Evolutionary conservation across 768 basidiomycete species (phyloP).

Genomic region (Trametes elegans): DNA sequence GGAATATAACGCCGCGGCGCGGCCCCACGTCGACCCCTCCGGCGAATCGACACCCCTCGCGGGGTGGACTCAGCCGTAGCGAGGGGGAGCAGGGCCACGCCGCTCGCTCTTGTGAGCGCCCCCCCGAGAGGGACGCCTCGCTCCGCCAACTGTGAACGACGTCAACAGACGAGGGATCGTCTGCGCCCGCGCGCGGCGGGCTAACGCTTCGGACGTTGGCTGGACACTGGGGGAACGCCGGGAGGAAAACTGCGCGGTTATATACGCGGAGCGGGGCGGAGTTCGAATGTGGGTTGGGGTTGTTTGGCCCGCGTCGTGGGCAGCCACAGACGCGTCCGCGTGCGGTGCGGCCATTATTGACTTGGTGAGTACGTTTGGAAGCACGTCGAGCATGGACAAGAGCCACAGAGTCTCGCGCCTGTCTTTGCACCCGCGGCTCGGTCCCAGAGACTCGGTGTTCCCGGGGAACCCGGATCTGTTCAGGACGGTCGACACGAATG

Average conservation of each 20-base stretch:
- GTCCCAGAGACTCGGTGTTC: slow-evolving; percentile 65
- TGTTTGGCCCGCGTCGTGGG: slow-evolving; percentile 14
- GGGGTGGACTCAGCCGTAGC: slow-evolving; percentile 45
- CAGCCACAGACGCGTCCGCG: slow-evolving; percentile 31
- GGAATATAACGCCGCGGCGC: slow-evolving; percentile 74
- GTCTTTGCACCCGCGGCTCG: slow-evolving; percentile 43
- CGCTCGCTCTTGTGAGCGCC: slow-evolving; percentile 52
- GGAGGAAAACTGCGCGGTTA: slow-evolving; percentile 25
- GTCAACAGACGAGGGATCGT: slow-evolving; percentile 53
- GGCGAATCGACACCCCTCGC: slow-evolving; percentile 53
- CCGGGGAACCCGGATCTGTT: slow-evolving; percentile 64
- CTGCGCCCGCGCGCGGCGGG: slow-evolving; percentile 37
- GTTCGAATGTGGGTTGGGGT: slow-evolving; percentile 16
- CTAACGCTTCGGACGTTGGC: slow-evolving; percentile 68
- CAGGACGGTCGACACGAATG: slow-evolving; percentile 54
- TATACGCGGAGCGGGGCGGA: slow-evolving; percentile 26
- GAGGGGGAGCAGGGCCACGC: slow-evolving; percentile 37
- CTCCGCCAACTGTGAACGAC: slow-evolving; percentile 79
- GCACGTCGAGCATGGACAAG: slow-evolving; percentile 17
- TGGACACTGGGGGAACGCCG: slow-evolving; percentile 54
- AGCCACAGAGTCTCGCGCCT: slow-evolving; percentile 41
- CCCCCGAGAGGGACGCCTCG: slow-evolving; percentile 58
- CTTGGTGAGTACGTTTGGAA: neutral
- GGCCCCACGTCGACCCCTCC: slow-evolving; percentile 44
- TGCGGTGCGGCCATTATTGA: neutral